Percentiles rank a stretch among this genome's conserved stretches.
Conservation (phyloP, 805 yeast genomes). For the Metschnikowia hibisci region DNA sequence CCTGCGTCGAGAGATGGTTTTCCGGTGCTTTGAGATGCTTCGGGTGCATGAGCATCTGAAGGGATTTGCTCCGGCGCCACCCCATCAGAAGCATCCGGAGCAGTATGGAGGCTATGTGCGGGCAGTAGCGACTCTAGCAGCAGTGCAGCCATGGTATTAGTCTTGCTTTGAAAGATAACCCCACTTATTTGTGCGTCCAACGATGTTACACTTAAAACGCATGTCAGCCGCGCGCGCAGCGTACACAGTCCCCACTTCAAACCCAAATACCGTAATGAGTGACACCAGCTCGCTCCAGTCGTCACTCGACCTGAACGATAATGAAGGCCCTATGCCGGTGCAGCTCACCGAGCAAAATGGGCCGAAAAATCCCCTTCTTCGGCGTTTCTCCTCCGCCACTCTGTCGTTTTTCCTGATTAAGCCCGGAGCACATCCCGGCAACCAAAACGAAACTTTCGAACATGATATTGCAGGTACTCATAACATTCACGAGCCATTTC, state of each 20-base stretch:
- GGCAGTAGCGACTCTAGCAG: slow-evolving; percentile 5
- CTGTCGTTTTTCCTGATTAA: slow-evolving; percentile 8
- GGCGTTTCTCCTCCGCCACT: slow-evolving; percentile 19
- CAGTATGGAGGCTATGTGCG: not conserved
- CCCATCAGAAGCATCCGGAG: too few relatives aligned
- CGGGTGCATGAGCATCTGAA: not conserved
- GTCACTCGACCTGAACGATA: slow-evolving; percentile 7
- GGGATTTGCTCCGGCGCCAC: not conserved
- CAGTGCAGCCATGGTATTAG: not conserved
- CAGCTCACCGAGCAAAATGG: slow-evolving; percentile 9
- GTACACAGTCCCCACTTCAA: not conserved
- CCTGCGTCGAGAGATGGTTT: not conserved
- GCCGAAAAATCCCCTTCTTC: slow-evolving; percentile 6
- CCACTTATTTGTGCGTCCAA: not conserved
- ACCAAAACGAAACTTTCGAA: slow-evolving; percentile 6
- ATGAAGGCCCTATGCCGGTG: slow-evolving; percentile 9
- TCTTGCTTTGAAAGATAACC: not conserved
- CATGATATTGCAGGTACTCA: slow-evolving; percentile 7
- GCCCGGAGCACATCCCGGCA: not conserved
- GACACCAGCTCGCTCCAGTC: slow-evolving; percentile 2
- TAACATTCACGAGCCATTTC: slow-evolving; percentile 6
- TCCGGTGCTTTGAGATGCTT: not conserved
- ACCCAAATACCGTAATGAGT: not conserved
- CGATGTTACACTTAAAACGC: not conserved
- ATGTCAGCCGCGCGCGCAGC: not conserved